A percentile compares a stretch with the other conserved stretches of the same genome.
These are phyloP conservation scores for Aegilops tauschii DNA, from an alignment of 176 grass and related monocot species.

Conservation along the genomic window DNA sequence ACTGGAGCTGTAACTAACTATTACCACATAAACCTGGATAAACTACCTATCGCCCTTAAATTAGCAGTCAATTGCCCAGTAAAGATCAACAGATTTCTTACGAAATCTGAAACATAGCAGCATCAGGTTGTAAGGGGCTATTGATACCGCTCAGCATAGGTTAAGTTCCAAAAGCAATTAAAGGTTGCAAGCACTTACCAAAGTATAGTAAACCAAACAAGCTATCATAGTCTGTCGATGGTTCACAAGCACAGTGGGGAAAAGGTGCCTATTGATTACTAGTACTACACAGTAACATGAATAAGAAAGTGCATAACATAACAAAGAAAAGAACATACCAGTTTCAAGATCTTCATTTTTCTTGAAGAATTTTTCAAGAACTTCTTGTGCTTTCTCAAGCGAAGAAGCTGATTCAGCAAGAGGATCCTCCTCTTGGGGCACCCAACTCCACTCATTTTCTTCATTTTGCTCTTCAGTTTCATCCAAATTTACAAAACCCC, in stretches of 20 bases:
- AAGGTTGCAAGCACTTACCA: conserved; percentile 2
- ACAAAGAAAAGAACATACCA: conserved; percentile 36
- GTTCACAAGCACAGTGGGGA: neutral
- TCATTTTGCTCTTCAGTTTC: conserved; percentile 37
- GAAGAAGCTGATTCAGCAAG: conserved; percentile 59
- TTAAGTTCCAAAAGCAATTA: neutral
- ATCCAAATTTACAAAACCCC: conserved; percentile 18
- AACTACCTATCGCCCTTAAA: neutral
- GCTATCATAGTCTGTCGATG: neutral
- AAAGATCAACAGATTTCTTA: neutral
- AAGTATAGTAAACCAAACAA: neutral
- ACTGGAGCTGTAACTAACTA: neutral
- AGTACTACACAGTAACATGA: neutral
- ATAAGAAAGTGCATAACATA: neutral
- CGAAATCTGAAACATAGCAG: neutral
- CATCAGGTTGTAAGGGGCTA: neutral
- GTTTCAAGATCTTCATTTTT: conserved; percentile 44
- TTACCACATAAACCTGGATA: neutral
- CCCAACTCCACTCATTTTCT: conserved; percentile 52
- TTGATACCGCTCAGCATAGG: neutral
- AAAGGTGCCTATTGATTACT: neutral
- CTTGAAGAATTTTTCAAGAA: conserved; percentile 44
- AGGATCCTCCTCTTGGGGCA: conserved; percentile 45
- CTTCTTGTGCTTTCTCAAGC: conserved; percentile 64
- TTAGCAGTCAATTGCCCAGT: neutral